A percentile compares a stretch with the other conserved stretches of the same genome.
These are phyloP conservation scores for Fusarium globosum DNA, from an alignment of 2,329 filamentous ascomycete genomes.

Conservation along the genomic window DNA sequence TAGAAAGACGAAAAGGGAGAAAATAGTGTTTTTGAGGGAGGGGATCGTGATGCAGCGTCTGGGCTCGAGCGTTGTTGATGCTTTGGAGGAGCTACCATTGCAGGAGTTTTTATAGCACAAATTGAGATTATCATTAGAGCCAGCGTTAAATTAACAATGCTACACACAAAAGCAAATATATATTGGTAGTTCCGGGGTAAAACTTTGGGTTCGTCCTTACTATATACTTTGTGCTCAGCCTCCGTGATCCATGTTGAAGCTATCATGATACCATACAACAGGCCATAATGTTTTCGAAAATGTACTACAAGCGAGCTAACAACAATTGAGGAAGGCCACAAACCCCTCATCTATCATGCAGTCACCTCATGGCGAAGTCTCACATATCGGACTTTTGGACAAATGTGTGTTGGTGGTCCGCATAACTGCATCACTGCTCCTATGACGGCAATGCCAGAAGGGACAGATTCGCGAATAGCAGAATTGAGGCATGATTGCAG, in stretches of 20 bases:
- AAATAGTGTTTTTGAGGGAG: not conserved
- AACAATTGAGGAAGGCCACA: not conserved
- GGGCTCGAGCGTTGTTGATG: not conserved
- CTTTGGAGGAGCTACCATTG: constrained; percentile 26
- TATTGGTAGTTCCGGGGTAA: not conserved
- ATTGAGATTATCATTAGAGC: constrained; percentile 9
- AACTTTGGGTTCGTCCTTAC: not conserved
- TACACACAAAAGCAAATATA: not conserved
- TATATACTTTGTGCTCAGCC: not conserved
- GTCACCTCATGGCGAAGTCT: too few relatives aligned
- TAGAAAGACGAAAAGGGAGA: not conserved
- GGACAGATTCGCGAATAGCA: too few relatives aligned
- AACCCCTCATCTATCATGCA: not conserved
- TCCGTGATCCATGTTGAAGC: not conserved
- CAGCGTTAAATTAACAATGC: not conserved
- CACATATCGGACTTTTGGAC: too few relatives aligned
- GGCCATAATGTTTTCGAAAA: not conserved
- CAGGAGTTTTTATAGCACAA: not conserved
- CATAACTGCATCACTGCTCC: too few relatives aligned
- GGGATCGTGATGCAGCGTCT: not conserved
- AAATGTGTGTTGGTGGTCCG: too few relatives aligned
- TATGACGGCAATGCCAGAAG: too few relatives aligned
- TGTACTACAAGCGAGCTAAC: too few relatives aligned
- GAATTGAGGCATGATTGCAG: too few relatives aligned
- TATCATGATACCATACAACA: not conserved